Percentiles rank a stretch among this genome's conserved stretches.
Conservation (phyloP, 2,329 filamentous ascomycete genomes). For the Penicillium sp. region DNA sequence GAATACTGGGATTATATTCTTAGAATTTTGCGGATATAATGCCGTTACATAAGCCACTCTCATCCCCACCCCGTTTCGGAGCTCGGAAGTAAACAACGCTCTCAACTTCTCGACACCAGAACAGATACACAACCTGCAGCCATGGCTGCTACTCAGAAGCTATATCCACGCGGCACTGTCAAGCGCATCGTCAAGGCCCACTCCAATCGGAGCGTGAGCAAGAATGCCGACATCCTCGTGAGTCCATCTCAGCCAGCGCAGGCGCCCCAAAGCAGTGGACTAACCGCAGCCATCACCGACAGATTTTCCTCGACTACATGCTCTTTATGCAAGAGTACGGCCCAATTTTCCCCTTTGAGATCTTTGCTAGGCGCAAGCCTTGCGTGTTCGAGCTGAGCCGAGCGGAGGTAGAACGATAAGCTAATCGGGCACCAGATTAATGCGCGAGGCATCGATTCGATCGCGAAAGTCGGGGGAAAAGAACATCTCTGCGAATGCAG, state of each 20-base stretch:
- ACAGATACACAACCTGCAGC: background rate
- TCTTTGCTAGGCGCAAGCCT: background rate
- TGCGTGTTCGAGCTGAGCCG: background rate
- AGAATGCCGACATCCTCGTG: slow-evolving; percentile 83
- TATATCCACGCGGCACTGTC: slow-evolving; percentile 79
- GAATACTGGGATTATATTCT: background rate
- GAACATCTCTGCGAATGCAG: slow-evolving; percentile 69
- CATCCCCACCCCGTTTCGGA: background rate
- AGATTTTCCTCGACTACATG: slow-evolving; percentile 84
- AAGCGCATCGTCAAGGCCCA: slow-evolving; percentile 91
- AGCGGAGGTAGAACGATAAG: background rate
- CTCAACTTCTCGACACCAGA: background rate
- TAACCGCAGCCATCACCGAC: background rate
- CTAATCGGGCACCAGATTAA: slow-evolving; percentile 53
- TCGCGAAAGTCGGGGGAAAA: slow-evolving; percentile 72
- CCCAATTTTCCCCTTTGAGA: background rate
- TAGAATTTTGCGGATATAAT: background rate
- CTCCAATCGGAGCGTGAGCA: slow-evolving; percentile 74
- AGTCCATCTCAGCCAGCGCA: slow-evolving; percentile 22
- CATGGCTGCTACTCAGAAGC: slow-evolving; percentile 66
- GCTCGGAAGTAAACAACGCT: slow-evolving; percentile 11
- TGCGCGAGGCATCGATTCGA: slow-evolving; percentile 76
- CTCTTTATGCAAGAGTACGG: slow-evolving; percentile 70
- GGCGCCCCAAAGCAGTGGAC: background rate
- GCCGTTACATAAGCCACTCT: background rate